Evolutionary conservation across 2,329 filamentous ascomycete genomes (phyloP).

Genomic region (Colletotrichum kahawae): DNA sequence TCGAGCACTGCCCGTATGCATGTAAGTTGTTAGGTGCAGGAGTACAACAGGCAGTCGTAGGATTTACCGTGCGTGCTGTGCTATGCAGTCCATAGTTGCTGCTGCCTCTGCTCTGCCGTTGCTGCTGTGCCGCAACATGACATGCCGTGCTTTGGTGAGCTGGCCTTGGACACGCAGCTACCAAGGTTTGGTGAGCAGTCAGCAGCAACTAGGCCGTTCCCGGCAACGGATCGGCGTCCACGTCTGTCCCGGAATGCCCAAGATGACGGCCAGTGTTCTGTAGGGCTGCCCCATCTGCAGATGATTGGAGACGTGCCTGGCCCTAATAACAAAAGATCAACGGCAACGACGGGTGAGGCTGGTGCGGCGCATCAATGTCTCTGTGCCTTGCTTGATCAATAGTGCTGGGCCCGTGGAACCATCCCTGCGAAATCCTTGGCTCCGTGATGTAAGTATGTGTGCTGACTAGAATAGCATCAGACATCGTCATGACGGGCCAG

Average conservation of each 20-base stretch:
- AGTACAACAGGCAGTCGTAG: not conserved
- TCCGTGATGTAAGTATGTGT: not conserved
- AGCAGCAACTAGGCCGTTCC: not conserved
- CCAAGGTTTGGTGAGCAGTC: not conserved
- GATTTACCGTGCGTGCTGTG: not conserved
- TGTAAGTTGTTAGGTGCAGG: not conserved
- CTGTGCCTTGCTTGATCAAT: not conserved
- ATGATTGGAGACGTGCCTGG: not conserved
- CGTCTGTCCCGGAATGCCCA: not conserved
- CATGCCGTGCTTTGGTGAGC: conserved; percentile 1
- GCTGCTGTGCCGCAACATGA: not conserved
- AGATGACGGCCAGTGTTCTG: not conserved
- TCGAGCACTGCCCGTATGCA: not conserved
- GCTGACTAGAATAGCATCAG: not conserved
- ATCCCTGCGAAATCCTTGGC: not conserved
- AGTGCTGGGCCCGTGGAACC: not conserved
- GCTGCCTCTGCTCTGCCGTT: not conserved
- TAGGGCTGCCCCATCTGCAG: not conserved
- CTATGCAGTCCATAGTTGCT: not conserved
- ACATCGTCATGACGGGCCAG: not conserved
- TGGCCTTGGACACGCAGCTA: not conserved
- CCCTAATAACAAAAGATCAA: not conserved
- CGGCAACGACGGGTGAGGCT: not conserved
- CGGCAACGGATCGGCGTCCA: not conserved
- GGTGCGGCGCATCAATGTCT: not conserved